Base-by-base conservation (phyloP, 2,329 filamentous ascomycete species). In the Scedosporium apiospermum region DNA sequence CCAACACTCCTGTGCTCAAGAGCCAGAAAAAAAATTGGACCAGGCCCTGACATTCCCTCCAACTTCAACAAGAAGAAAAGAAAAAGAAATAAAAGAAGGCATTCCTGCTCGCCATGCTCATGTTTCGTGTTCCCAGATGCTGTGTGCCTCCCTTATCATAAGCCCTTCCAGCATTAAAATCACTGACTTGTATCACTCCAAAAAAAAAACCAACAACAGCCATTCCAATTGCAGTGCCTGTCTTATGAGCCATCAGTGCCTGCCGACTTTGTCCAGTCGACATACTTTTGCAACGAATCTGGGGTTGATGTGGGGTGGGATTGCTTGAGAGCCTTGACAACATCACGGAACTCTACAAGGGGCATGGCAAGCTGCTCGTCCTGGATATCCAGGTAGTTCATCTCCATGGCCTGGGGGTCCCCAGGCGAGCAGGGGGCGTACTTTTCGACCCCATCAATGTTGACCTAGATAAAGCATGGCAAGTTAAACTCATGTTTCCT, bases 251-350 rank as follows among this genome's bases (percentile, higher is more conserved):
- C 93, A 74, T 97, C 93, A 72, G 91, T 96, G 63, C 93, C 93
- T 76, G 98, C 98, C 77, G 98, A 93, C 70, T 88, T 84, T 9
- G 95, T 99, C 95, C 95, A 99, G 55, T 97, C 92, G 57, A 89
- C 82, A 73, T 93, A 97, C 70, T 85, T 83, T 67, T 86, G 82
- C 57, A 99, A 82, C 72, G 99, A 96, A 60, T 92, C 91, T 60
- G 84, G 82, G 61, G 91, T 95, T 61, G 99, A 95, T 0, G 95
- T 98, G 23, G 95, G 95, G 71, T 95, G 81, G 60, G 91, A 91
- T 57, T 88, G 86, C 71, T 91, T 93, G 70, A 99, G 89, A 1
- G 95, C 93, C 74, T 93, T 91, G 72, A 96, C 82, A 71, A 99
- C 98, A 74, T 99, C 95, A 73, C 96, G 96, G 63, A 96, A 82